Percentiles rank a stretch among this genome's conserved stretches.
These are phyloP conservation scores for Tylopilus felleus DNA, from an alignment of 768 basidiomycete genomes.

Conservation along the genomic window DNA sequence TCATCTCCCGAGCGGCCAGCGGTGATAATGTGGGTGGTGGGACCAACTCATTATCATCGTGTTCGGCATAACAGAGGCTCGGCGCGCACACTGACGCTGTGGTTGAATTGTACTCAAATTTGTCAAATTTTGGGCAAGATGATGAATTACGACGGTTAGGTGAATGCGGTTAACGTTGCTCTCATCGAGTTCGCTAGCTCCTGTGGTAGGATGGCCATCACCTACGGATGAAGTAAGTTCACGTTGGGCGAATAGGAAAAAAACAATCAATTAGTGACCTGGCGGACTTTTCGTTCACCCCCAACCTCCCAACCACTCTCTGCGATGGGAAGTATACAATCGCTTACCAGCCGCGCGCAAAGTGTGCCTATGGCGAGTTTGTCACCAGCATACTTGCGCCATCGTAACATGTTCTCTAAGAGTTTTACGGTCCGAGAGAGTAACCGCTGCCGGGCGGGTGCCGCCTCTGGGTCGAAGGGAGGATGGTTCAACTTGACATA, in stretches of 20 bases:
- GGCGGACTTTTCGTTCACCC: constrained; percentile 59
- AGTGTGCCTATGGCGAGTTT: constrained; percentile 54
- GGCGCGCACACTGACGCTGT: constrained; percentile 9
- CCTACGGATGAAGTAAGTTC: constrained; percentile 19
- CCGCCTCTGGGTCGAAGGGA: constrained; percentile 73
- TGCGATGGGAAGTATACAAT: constrained; percentile 62
- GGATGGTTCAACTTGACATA: constrained; percentile 43
- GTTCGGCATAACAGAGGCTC: constrained; percentile 18
- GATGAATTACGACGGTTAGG: constrained; percentile 12
- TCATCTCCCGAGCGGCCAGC: constrained; percentile 37
- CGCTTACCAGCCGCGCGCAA: constrained; percentile 52
- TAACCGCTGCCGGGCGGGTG: constrained; percentile 68
- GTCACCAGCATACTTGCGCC: constrained; percentile 71
- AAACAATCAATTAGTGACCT: constrained; percentile 44
- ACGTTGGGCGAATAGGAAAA: not conserved
- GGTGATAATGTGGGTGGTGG: constrained; percentile 38
- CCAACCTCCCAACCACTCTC: constrained; percentile 86
- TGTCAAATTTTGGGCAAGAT: not conserved
- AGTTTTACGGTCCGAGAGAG: constrained; percentile 68
- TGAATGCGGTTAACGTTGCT: constrained; percentile 11
- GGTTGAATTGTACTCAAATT: constrained; percentile 1
- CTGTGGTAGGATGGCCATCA: constrained; percentile 18
- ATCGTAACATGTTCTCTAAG: constrained; percentile 65
- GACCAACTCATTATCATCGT: constrained; percentile 38
- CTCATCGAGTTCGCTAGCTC: constrained; percentile 26